Evolutionary conservation across 331 rosid species (phyloP), one percentile per base, ranked within the genome.

Genomic region (Cydonia oblonga): DNA sequence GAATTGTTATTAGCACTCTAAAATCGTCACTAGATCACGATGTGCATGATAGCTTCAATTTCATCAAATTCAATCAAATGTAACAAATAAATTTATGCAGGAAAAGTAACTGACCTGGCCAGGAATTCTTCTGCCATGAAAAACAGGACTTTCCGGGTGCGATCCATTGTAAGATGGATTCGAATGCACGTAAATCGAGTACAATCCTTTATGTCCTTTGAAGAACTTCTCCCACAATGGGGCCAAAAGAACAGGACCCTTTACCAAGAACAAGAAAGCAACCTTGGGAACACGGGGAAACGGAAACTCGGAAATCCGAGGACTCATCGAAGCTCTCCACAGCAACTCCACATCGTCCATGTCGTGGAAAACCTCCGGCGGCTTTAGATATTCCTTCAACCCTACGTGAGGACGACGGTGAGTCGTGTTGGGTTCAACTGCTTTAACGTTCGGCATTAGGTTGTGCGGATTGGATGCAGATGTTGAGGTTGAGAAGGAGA

Each of bases 241-340:
- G 52, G 90, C 91, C 76, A 92, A 72, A 42, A 33, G 56, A 56
- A 92, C 81, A 38, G 83, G 82, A 12, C 88, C 96, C 74, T 80
- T 84, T 1, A 84, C 83, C 83, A 92, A 81, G 81, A 87, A 92
- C 96, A 92, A 10, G 79, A 92, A 92, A 2, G 98, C 96, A 80
- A 92, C 82, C 77, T 90, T 92, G 0, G 98, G 92, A 24, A 84
- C 83, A 10, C 91, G 74, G 23, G 68, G 62, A 70, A 82, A 87
- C 0, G 96, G 98, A 61, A 70, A 88, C 22, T 76, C 54, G 0
- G 15, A 9, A n/a, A 88, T 80, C 84, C 66, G 64, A 23, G 96
- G 87, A 38, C 42, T 38, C 42, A 9, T 9, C 42, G 42, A 38
- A 38, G 42, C 42, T 38, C 42, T 38, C 42, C 98, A 87, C 2